phyloP scores from a whole-genome alignment of 2,329 filamentous ascomycete genomes.

The Penicillium sp. region DNA sequence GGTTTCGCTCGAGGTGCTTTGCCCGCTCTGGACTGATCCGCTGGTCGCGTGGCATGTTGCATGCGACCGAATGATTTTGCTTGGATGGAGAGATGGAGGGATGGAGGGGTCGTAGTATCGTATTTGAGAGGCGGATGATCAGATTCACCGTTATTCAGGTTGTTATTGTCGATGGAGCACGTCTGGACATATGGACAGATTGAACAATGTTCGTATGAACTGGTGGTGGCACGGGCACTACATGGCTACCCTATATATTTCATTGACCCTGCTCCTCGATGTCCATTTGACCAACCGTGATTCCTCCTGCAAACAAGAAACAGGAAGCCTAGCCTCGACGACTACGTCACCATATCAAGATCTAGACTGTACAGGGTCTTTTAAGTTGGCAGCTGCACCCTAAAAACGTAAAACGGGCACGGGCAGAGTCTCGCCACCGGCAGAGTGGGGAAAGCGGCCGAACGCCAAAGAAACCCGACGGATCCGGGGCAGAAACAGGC shows the following conservation, averaged over 20 bases:
- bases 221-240: too few species aligned
- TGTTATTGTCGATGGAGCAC: too few species aligned
- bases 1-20: slow-evolving; percentile 28
- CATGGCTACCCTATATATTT: too few species aligned
- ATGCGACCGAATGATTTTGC: background rate
- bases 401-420: too few species aligned
- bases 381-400: too few species aligned
- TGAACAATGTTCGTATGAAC: background rate
- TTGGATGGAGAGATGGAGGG: background rate
- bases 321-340: background rate
- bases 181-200: too few species aligned
- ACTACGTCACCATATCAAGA: slow-evolving; percentile 6
- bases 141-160: too few species aligned
- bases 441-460: background rate
- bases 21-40: slow-evolving; percentile 15
- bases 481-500: background rate
- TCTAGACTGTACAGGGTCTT: background rate
- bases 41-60: background rate
- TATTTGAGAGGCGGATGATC: too few species aligned
- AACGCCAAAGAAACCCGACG: background rate
- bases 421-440: background rate
- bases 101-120: too few species aligned
- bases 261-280: too few species aligned
- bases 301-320: background rate
- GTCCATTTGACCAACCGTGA: too few species aligned